These are phyloP conservation scores for Clarireedia paspali DNA, from an alignment of 2,329 filamentous ascomycete genomes.

Conservation along the genomic window DNA sequence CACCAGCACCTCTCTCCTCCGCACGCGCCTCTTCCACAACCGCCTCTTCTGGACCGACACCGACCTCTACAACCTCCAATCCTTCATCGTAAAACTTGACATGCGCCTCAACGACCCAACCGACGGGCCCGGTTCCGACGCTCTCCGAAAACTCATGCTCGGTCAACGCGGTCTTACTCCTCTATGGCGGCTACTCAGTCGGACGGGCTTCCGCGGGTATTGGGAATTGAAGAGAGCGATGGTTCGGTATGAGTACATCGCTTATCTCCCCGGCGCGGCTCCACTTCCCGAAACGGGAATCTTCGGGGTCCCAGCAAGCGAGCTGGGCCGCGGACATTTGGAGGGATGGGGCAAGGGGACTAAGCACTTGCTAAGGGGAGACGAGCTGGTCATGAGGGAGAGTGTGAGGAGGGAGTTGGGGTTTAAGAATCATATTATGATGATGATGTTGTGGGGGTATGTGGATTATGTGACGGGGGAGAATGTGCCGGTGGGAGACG, in stretches of 20 bases:
- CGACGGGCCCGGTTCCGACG: slow-evolving; percentile 41
- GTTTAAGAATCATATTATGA: slow-evolving; percentile 44
- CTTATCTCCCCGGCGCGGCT: slow-evolving; percentile 14
- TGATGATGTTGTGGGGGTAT: slow-evolving; percentile 57
- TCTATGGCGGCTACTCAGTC: slow-evolving; percentile 53
- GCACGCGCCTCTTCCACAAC: slow-evolving; percentile 48
- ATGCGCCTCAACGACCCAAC: slow-evolving; percentile 61
- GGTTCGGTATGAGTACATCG: slow-evolving; percentile 46
- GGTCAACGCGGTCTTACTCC: slow-evolving; percentile 48
- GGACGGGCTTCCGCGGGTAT: slow-evolving; percentile 41
- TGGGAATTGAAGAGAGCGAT: slow-evolving; percentile 49
- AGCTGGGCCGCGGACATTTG: slow-evolving; percentile 45
- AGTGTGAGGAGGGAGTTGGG: slow-evolving; percentile 42
- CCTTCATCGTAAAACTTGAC: slow-evolving; percentile 65
- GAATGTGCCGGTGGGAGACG: slow-evolving; percentile 42
- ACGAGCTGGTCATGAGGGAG: slow-evolving; percentile 53
- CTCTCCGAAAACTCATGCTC: slow-evolving; percentile 50
- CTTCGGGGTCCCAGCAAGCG: slow-evolving; percentile 39
- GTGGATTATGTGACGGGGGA: slow-evolving; percentile 44
- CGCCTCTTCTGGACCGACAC: slow-evolving; percentile 45
- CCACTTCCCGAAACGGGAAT: slow-evolving; percentile 31
- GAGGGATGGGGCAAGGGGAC: slow-evolving; percentile 49
- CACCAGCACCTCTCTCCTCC: slow-evolving; percentile 46
- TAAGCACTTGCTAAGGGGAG: slow-evolving; percentile 44
- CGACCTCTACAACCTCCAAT: slow-evolving; percentile 53